Percentiles rank a stretch among this genome's conserved stretches.
Conservation (phyloP, 2,329 filamentous ascomycete genomes). For the Colletotrichum liriopes region DNA sequence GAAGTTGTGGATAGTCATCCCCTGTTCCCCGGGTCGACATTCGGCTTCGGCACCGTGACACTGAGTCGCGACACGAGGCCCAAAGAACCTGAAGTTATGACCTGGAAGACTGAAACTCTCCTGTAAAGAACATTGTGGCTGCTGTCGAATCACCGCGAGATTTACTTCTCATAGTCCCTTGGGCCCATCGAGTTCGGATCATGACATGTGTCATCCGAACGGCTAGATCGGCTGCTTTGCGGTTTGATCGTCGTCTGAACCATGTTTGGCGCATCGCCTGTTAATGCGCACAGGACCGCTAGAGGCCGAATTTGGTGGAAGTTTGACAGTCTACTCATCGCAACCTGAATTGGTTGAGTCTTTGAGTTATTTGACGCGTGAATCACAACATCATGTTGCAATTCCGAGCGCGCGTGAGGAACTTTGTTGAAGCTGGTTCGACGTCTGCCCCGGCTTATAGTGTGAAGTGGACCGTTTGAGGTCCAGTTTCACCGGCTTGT, state of each 20-base stretch:
- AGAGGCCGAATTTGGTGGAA: no score
- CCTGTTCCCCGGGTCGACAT: neutral
- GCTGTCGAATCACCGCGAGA: conserved; percentile 8
- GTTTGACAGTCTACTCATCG: neutral
- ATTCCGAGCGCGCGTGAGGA: no score
- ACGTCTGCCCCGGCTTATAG: no score
- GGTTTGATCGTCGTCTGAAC: conserved; percentile 42
- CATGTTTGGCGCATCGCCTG: conserved; percentile 22
- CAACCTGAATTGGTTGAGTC: no score
- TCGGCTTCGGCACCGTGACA: conserved; percentile 13
- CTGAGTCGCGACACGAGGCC: neutral
- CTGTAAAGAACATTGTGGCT: neutral
- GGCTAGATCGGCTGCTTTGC: conserved; percentile 11
- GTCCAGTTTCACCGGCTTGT: neutral
- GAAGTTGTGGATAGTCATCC: neutral
- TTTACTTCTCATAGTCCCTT: neutral
- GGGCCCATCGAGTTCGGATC: conserved; percentile 4
- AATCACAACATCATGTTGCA: neutral
- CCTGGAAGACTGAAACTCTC: conserved; percentile 25
- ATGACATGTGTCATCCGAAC: conserved; percentile 41
- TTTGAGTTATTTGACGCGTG: neutral
- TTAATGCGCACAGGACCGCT: conserved; percentile 12
- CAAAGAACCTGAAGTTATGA: neutral
- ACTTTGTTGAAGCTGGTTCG: neutral
- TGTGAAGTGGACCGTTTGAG: neutral